Percentiles rank a stretch among this genome's conserved stretches.
These are phyloP conservation scores for Porcisia deanei DNA, from an alignment of 208 protist genomes.

Conservation along the genomic window DNA sequence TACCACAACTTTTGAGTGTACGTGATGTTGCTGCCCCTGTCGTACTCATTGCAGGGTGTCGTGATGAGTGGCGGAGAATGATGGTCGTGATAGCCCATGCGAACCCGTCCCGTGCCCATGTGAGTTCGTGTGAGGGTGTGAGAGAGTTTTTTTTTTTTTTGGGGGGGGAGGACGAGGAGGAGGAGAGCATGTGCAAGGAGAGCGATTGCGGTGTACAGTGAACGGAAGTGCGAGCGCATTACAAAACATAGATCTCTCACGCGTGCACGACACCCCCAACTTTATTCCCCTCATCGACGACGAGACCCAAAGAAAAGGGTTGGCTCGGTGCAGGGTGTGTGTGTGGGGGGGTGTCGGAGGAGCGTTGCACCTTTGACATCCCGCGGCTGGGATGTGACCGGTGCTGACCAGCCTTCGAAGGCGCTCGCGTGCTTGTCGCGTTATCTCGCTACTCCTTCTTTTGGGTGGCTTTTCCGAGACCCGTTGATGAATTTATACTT, in stretches of 20 bases:
- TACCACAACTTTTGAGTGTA: not conserved
- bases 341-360: not conserved
- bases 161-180: not conserved
- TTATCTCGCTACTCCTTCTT: not conserved
- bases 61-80: not conserved
- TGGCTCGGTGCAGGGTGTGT: not conserved
- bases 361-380: not conserved
- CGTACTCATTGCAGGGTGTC: not conserved
- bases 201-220: not conserved
- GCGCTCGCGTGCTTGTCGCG: not conserved
- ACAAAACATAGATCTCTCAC: too few species aligned
- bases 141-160: not conserved
- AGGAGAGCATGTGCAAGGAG: not conserved
- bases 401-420: not conserved
- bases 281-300: not conserved
- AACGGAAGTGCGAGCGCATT: not conserved
- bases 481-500: not conserved
- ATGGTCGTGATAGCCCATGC: not conserved
- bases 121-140: not conserved
- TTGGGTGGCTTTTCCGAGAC: not conserved
- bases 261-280: not conserved
- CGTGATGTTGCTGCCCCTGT: not conserved
- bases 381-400: not conserved
- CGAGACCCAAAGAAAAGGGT: not conserved
- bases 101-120: not conserved